Percentiles rank a stretch among this genome's conserved stretches.
phyloP scores from a whole-genome alignment of 1,284 basidiomycete species.

The Leccinum idahoense region DNA sequence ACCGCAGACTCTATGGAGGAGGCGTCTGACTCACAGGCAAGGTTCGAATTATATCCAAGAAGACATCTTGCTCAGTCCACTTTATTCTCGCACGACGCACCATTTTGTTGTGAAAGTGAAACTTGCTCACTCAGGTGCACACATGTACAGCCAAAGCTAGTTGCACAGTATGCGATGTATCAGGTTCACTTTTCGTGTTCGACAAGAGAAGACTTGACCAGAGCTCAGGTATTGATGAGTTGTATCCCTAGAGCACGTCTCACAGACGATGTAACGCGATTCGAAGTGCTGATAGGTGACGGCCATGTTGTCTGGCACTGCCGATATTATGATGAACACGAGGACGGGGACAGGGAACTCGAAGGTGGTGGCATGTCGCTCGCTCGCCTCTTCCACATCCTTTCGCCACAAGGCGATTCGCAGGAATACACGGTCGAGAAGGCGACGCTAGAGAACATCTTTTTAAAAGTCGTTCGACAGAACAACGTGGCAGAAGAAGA shows the following conservation, averaged over 20 bases:
- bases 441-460: conserved; percentile 65
- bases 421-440: conserved; percentile 66
- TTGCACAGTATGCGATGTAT: conserved; percentile 55
- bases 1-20: too few relatives aligned
- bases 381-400: conserved; percentile 50
- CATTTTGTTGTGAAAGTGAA: too few relatives aligned
- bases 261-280: conserved; percentile 70
- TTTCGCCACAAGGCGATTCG: conserved; percentile 49
- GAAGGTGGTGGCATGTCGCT: conserved; percentile 34
- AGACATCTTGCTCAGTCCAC: too few relatives aligned
- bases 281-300: conserved; percentile 62
- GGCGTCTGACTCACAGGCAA: too few relatives aligned
- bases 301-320: background rate
- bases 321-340: too few relatives aligned
- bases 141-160: conserved; percentile 32
- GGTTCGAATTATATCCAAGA: too few relatives aligned
- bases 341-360: too few relatives aligned
- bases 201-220: conserved; percentile 51
- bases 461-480: conserved; percentile 67
- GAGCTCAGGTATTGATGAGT: conserved; percentile 57
- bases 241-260: conserved; percentile 59
- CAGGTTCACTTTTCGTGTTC: conserved; percentile 47
- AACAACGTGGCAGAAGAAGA: conserved; percentile 55
- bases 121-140: too few relatives aligned
- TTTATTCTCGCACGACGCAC: too few relatives aligned